Conservation (phyloP, 352 stramenopile genomes). For the Globisporangium spinosum region DNA sequence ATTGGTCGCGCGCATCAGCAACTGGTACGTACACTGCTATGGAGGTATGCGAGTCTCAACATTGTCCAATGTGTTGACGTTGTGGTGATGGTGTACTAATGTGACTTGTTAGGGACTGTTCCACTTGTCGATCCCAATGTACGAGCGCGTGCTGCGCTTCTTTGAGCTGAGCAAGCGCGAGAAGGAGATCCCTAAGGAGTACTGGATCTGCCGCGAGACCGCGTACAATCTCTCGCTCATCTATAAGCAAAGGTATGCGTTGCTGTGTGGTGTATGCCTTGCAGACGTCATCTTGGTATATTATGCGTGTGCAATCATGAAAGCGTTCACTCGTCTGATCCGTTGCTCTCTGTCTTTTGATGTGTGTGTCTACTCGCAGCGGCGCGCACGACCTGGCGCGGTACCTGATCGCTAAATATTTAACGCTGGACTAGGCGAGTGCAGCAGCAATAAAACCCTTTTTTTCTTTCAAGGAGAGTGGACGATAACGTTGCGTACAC, state of each 20-base stretch:
- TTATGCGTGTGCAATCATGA: not conserved
- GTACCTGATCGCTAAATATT: conserved; percentile 79
- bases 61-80: too few relatives aligned
- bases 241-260: conserved; percentile 81
- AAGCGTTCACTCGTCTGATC: not conserved
- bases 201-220: conserved; percentile 74
- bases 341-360: not conserved
- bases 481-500: not conserved
- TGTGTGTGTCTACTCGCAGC: conserved; percentile 23
- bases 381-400: conserved; percentile 71
- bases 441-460: not conserved
- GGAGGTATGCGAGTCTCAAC: too few relatives aligned
- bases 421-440: conserved; percentile 50
- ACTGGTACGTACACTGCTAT: conserved; percentile 42
- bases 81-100: conserved; percentile 1
- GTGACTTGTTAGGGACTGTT: conserved; percentile 56
- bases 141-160: conserved; percentile 80
- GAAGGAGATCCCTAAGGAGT: conserved; percentile 52
- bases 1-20: conserved; percentile 83
- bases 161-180: conserved; percentile 60
- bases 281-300: not conserved
- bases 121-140: conserved; percentile 85
- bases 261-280: not conserved
- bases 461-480: not conserved
- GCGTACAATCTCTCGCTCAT: conserved; percentile 89